Percentiles rank a stretch among this genome's conserved stretches.
Conservation (phyloP, 2,329 filamentous ascomycete species). For the Colletotrichum lupini region DNA sequence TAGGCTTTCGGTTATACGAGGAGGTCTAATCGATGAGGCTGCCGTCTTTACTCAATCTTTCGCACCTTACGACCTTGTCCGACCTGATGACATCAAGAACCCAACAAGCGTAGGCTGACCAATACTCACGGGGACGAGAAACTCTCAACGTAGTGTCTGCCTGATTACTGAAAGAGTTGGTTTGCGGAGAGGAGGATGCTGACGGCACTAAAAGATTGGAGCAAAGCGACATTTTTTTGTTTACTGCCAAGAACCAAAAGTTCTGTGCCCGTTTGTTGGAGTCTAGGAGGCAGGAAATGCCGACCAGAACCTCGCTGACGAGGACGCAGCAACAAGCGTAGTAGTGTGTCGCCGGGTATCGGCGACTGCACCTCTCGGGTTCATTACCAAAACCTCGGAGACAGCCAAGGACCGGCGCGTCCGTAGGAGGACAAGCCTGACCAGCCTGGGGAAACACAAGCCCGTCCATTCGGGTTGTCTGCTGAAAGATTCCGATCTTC, state of each 20-base stretch:
- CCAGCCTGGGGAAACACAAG: background rate
- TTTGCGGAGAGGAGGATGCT: constrained; percentile 20
- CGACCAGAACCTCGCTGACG: background rate
- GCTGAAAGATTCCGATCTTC: background rate
- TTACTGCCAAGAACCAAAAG: background rate
- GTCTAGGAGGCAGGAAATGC: background rate
- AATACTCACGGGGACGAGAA: background rate
- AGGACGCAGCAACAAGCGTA: background rate
- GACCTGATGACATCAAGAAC: constrained; percentile 9
- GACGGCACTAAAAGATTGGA: constrained; percentile 17
- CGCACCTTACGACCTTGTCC: background rate
- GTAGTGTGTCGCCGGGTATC: background rate
- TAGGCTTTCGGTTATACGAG: constrained; percentile 23
- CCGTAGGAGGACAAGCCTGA: background rate
- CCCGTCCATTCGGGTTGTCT: background rate
- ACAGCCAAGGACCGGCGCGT: constrained; percentile 7
- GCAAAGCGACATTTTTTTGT: background rate
- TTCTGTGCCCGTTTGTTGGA: too few species aligned
- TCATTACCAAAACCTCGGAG: constrained; percentile 17
- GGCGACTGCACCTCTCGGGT: background rate
- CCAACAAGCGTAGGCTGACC: background rate
- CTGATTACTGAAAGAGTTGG: background rate
- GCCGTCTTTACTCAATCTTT: constrained; percentile 2
- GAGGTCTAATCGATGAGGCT: background rate
- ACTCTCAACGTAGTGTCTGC: background rate